Evolutionary conservation across 2,329 filamentous ascomycete genomes (phyloP), one percentile per base, ranked within the genome.

Genomic region (Xylaria sp.): DNA sequence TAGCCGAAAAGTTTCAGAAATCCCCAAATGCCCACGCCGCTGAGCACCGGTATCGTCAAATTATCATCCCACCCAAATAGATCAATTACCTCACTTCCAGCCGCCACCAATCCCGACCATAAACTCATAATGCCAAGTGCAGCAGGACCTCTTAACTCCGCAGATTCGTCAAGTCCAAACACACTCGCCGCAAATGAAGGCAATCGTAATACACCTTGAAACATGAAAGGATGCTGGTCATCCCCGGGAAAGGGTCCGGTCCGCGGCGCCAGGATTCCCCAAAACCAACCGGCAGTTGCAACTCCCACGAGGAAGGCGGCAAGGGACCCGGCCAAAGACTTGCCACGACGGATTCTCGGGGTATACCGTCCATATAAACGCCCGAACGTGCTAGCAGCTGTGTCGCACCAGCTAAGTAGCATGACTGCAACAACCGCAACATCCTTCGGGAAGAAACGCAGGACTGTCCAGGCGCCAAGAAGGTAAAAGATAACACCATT

Each of bases 401-500:
- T 98, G 80, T 99, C 96, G 81, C 96, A 99, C 96, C 96, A 99
- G 77, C 93, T 97, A 28, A 99, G 88, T 48, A 99, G 87, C 75
- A 99, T 84, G 51, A 98, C 92, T 69, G 92, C 90, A 84, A 98
- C 91, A 58, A 97, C 91, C 7, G 91, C 94, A 28, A 99, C 88
- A 76, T 99, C 96, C 82, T 98, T 99, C 71, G 94, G 93, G 79
- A 97, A 93, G 79, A 93, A 93, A 73, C 89, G 89, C 73, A 98
- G 88, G 17, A 95, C 93, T 38, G 90, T 86, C 89, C 94, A 97
- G 33, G 94, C 91, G 65, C 96, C 96, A 7, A 97, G 87, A 10
- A 99, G 88, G 81, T 98, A 99, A 85, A 93, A 97, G 73, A 99
- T 97, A 74, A 98, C 95, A 61, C 96, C 96, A 79, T 99, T 99